These are phyloP conservation scores for Talaromyces stipitatus DNA, from an alignment of 495 filamentous ascomycete species.

Conservation along the genomic window DNA sequence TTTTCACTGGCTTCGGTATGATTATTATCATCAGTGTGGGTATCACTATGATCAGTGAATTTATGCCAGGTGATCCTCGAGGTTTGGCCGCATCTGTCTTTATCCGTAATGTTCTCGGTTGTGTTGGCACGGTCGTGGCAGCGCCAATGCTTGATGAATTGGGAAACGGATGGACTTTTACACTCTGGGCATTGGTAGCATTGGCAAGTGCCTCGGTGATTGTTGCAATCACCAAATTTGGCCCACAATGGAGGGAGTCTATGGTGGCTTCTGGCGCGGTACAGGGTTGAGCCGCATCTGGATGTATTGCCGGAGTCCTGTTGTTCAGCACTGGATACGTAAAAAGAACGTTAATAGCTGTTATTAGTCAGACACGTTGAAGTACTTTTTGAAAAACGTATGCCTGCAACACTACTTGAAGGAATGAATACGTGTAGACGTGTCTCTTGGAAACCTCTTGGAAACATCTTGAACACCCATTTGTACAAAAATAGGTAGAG, in stretches of 20 bases:
- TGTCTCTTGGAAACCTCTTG: too few relatives aligned
- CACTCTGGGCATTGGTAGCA: slow-evolving; percentile 54
- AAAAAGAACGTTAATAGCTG: too few relatives aligned
- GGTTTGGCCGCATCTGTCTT: slow-evolving; percentile 56
- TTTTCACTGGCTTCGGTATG: slow-evolving; percentile 67
- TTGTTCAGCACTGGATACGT: too few relatives aligned
- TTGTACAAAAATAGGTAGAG: too few relatives aligned
- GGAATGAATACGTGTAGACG: too few relatives aligned
- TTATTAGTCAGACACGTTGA: too few relatives aligned
- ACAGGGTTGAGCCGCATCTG: too few relatives aligned
- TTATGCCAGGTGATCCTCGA: slow-evolving; percentile 54
- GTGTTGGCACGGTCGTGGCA: slow-evolving; percentile 54
- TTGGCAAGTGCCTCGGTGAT: slow-evolving; percentile 43
- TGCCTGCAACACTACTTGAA: too few relatives aligned
- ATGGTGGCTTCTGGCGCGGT: neutral
- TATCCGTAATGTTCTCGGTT: slow-evolving; percentile 65
- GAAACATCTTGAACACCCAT: too few relatives aligned
- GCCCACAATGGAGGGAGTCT: slow-evolving; percentile 52
- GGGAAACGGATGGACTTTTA: slow-evolving; percentile 71
- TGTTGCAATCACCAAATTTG: slow-evolving; percentile 57
- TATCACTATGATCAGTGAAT: slow-evolving; percentile 70
- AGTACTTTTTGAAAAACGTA: too few relatives aligned
- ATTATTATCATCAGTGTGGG: slow-evolving; percentile 71
- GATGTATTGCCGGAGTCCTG: too few relatives aligned
- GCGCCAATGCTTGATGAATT: slow-evolving; percentile 58